These are phyloP conservation scores for Aspergillus tanneri DNA, from an alignment of 2,329 filamentous ascomycete species.

Conservation along the genomic window DNA sequence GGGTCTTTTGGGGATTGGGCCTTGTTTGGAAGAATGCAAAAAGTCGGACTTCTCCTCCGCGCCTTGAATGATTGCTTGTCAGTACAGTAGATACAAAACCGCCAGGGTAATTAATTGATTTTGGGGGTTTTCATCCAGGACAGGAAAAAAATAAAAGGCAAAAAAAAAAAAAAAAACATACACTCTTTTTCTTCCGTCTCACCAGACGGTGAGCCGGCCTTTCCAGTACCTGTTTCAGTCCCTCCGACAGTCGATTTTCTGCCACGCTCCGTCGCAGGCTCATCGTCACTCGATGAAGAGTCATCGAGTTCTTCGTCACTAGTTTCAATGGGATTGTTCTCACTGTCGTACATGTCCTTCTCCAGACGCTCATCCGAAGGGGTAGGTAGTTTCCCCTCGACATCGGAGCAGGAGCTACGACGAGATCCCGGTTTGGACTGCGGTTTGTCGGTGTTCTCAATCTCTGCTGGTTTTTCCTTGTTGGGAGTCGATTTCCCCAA, in stretches of 20 bases:
- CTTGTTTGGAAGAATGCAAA: constrained; percentile 41
- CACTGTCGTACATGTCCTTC: constrained; percentile 70
- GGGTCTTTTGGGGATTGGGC: constrained; percentile 42
- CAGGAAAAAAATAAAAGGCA: no score
- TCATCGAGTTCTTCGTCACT: constrained; percentile 61
- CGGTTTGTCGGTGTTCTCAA: neutral
- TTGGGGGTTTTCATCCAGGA: no score
- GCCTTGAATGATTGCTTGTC: constrained; percentile 1
- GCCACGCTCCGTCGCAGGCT: constrained; percentile 33
- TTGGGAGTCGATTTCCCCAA: constrained; percentile 54
- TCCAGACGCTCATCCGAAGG: constrained; percentile 59
- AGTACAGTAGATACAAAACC: no score
- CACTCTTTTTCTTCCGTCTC: neutral
- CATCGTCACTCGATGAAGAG: constrained; percentile 65
- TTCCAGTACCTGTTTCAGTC: neutral
- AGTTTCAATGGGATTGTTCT: constrained; percentile 61
- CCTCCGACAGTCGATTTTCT: neutral
- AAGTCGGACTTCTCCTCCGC: constrained; percentile 16
- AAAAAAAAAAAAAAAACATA: neutral
- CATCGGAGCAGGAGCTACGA: constrained; percentile 56
- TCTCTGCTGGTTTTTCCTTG: constrained; percentile 63
- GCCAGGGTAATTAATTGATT: no score
- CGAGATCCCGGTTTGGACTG: constrained; percentile 57
- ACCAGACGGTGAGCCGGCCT: neutral
- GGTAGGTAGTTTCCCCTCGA: constrained; percentile 42